Conservation (phyloP, 2,329 filamentous ascomycete species). For the Penicillium concentricum region DNA sequence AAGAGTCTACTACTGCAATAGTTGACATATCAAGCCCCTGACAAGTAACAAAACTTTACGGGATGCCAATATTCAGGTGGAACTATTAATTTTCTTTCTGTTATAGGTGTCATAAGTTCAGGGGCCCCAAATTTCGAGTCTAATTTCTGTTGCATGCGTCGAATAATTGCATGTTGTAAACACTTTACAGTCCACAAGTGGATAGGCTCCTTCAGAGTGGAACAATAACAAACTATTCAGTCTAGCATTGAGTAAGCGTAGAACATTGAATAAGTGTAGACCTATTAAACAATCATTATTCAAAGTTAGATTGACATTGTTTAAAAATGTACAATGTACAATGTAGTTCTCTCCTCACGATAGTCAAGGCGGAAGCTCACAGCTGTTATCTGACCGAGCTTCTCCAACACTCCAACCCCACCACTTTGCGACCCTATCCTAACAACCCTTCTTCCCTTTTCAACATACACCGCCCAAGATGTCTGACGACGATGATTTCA, state of each 20-base stretch:
- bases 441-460: slow-evolving; percentile 2
- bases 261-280: background rate
- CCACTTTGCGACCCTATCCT: slow-evolving; percentile 5
- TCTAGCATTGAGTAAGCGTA: background rate
- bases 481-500: slow-evolving; percentile 87
- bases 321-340: background rate
- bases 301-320: background rate
- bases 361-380: slow-evolving; percentile 19
- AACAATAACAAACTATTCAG: background rate
- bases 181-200: background rate
- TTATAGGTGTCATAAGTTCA: too few relatives aligned
- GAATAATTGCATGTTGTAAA: background rate
- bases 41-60: background rate
- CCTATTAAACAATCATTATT: background rate
- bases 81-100: background rate
- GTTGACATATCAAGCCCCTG: slow-evolving; percentile 4
- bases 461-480: slow-evolving; percentile 43
- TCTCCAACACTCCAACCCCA: slow-evolving; percentile 19
- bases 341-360: background rate
- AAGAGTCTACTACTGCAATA: background rate
- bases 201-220: background rate
- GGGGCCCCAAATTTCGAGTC: too few relatives aligned
- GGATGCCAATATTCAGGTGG: background rate
- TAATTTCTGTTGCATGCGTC: background rate
- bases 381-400: slow-evolving; percentile 17